Evolutionary conservation across 139 green algal genomes (phyloP).

Genomic region (Volvox reticuliferus): DNA sequence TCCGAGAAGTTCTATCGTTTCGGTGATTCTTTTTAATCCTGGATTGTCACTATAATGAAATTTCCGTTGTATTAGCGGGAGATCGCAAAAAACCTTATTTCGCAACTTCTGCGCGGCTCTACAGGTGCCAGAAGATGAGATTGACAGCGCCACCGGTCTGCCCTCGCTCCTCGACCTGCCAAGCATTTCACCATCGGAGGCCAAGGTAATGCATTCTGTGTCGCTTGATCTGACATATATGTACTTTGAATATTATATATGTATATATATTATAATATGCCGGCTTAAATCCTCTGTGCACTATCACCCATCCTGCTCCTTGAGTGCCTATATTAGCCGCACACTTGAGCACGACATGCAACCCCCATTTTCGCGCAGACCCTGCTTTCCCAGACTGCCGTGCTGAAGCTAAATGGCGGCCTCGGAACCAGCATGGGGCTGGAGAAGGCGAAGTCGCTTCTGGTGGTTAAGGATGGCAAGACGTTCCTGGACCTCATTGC

Average conservation of each 20-base stretch:
- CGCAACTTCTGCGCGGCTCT: not conserved
- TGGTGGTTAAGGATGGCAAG: slow-evolving; percentile 89
- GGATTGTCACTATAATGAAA: no score
- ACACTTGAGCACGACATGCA: not conserved
- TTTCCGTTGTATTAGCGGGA: no score
- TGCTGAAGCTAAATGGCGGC: slow-evolving; percentile 95
- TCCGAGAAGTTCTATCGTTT: no score
- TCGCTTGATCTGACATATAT: no score
- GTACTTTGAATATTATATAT: no score
- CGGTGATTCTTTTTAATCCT: no score
- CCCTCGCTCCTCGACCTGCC: slow-evolving; percentile 63
- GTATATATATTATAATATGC: no score
- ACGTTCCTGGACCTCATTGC: slow-evolving; percentile 97
- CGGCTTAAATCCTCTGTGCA: no score
- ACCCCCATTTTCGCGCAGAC: slow-evolving; percentile 19
- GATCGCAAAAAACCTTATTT: not conserved
- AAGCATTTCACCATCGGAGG: slow-evolving; percentile 24
- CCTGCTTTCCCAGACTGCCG: slow-evolving; percentile 84
- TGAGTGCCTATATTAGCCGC: not conserved
- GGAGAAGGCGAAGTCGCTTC: slow-evolving; percentile 93
- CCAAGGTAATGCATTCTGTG: slow-evolving; percentile 73
- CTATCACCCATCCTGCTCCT: not conserved
- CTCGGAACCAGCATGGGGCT: slow-evolving; percentile 94
- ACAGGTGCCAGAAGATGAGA: slow-evolving; percentile 83
- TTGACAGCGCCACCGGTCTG: slow-evolving; percentile 77